Evolutionary conservation across 345 rosid species (phyloP).

Genomic region (Aurinia saxatilis): DNA sequence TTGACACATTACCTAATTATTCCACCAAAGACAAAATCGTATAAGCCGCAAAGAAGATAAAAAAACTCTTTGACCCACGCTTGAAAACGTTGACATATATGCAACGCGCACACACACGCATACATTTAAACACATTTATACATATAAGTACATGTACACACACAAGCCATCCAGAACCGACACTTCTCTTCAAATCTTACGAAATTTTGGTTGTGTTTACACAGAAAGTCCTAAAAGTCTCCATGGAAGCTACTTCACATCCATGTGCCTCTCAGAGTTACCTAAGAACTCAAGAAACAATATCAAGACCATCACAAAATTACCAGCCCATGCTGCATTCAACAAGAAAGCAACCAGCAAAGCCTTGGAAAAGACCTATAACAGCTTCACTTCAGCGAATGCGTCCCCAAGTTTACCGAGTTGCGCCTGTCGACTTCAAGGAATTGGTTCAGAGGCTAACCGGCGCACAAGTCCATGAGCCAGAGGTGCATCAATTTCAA

Average conservation of each 20-base stretch:
- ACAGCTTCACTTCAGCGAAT: constrained; percentile 54
- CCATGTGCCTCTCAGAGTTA: constrained; percentile 12
- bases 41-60: constrained; percentile 23
- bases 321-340: constrained; percentile 45
- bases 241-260: constrained; percentile 29
- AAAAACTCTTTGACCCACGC: constrained; percentile 13
- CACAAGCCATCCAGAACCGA: too few relatives aligned
- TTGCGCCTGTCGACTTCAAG: constrained; percentile 64
- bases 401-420: constrained; percentile 67
- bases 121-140: too few relatives aligned
- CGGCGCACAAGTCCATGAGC: constrained; percentile 34
- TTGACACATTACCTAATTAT: too few relatives aligned
- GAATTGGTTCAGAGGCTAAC: constrained; percentile 88
- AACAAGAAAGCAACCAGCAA: constrained; percentile 41
- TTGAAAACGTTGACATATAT: constrained; percentile 3
- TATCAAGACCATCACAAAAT: constrained; percentile 13
- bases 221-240: neutral
- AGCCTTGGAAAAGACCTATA: constrained; percentile 61
- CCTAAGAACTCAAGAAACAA: neutral
- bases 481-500: neutral
- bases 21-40: constrained; percentile 2
- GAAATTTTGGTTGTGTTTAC: neutral
- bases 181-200: neutral
- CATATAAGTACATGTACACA: neutral
- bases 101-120: neutral